Evolutionary conservation across 2,329 filamentous ascomycete species (phyloP), one percentile per base, ranked within the genome.

Genomic region (Ophiostoma quercus): DNA sequence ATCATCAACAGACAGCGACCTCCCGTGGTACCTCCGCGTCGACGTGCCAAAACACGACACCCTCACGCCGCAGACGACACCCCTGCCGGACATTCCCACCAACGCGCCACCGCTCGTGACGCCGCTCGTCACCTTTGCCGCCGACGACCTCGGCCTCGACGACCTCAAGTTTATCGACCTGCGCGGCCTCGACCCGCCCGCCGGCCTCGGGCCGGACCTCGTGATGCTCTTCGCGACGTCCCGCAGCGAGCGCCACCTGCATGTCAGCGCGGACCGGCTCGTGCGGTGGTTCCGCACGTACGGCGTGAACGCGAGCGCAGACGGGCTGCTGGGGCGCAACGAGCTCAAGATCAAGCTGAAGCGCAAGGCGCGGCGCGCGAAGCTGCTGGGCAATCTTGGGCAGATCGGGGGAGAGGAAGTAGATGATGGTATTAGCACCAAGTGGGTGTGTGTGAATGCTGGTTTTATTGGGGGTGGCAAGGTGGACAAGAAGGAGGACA

Each of bases 361-460:
- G 47, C 85, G 95, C 60, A 90, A 94, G 77, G 88, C 91, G 8
- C 92, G 92, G 77, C 89, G 90, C 74, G 91, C 92, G 41, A 92
- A 92, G 78, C 82, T 97, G 72, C 82, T 96, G 74, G 92, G 91
- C 16, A 90, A 86, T 71, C 86, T 87, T 0, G 82, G 87, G 22
- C 57, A 69, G 14, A 57, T 43, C 37, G 65, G 60, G n/a, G 54
- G 7, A 22, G 84, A 84, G 16, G 85, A 85, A 66, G 81, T 85
- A 1, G 94, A 97, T 74, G 92, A 97, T 76, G 94, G 94, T 2
- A 91, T 97, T 68, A 89, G 90, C 14, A 97, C 94, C 0, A 94
- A 93, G 11, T 99, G 95, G 95, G 90, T 99, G 25, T 99, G 95
- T 79, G 91, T 98, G 72, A 96, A 97, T 77, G 85, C 95, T 11